A percentile compares a stretch with the other conserved stretches of the same genome.
phyloP scores from a whole-genome alignment of 148 eudicot genomes.

The Talinum fruticosum region DNA sequence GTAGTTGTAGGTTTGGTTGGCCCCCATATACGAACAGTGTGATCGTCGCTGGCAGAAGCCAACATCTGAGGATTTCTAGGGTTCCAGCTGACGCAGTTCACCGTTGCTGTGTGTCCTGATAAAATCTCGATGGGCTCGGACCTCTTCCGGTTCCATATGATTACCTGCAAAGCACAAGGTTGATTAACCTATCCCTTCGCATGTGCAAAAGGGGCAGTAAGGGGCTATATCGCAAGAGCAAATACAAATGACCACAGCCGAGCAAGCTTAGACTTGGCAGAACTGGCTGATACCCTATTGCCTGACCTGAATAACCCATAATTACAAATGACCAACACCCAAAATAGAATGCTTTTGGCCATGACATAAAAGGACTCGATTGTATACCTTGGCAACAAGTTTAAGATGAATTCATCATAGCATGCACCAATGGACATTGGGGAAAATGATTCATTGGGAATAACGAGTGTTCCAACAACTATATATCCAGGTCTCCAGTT shows the following conservation, averaged over 20 bases:
- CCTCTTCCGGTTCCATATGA: conserved; percentile 69
- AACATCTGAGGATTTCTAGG: conserved; percentile 64
- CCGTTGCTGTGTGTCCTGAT: conserved; percentile 74
- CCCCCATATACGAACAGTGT: conserved; percentile 93
- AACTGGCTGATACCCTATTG: neutral
- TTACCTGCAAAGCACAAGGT: conserved; percentile 45
- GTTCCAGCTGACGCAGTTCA: conserved; percentile 94
- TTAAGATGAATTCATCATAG: too few species aligned
- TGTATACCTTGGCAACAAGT: too few species aligned
- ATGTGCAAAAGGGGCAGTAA: neutral
- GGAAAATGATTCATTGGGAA: neutral
- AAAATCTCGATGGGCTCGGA: conserved; percentile 66
- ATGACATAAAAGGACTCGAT: neutral
- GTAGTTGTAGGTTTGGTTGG: conserved; percentile 25
- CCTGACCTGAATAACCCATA: neutral
- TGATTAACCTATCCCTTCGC: neutral
- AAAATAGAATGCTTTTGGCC: neutral
- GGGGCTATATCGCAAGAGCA: neutral
- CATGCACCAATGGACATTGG: neutral
- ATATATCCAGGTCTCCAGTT: too few species aligned
- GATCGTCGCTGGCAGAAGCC: conserved; percentile 97
- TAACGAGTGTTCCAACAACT: too few species aligned
- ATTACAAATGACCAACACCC: neutral
- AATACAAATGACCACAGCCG: neutral
- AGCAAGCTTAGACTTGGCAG: neutral